A percentile compares a stretch with the other conserved stretches of the same genome.
phyloP scores from a whole-genome alignment of 2,329 filamentous ascomycete species.

The Chaetomium sp. region DNA sequence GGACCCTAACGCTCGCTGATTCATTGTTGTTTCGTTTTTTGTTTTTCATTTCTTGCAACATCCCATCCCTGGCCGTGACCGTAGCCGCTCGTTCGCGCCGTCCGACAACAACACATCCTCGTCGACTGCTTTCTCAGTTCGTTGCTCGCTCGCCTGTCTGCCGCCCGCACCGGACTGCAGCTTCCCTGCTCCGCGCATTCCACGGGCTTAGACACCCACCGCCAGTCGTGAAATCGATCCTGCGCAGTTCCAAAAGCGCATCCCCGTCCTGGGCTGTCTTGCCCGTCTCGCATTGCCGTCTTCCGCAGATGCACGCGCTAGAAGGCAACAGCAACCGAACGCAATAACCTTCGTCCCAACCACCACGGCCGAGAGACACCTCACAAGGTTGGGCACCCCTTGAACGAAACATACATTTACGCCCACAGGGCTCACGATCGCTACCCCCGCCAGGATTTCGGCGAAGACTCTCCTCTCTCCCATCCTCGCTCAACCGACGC shows the following conservation, averaged over 20 bases:
- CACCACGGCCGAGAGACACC: not conserved
- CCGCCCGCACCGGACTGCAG: not conserved
- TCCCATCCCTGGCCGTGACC: constrained; percentile 5
- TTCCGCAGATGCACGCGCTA: constrained; percentile 8
- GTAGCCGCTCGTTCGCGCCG: not conserved
- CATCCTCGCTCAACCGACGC: constrained; percentile 2
- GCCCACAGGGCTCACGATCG: not conserved
- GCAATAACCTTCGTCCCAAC: not conserved
- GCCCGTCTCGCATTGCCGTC: constrained; percentile 3
- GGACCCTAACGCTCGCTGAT: constrained; percentile 15
- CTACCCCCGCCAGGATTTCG: constrained; percentile 1
- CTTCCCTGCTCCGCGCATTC: constrained; percentile 8
- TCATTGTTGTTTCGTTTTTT: constrained; percentile 2
- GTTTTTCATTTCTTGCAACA: not conserved
- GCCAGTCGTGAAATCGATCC: not conserved
- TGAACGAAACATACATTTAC: not conserved
- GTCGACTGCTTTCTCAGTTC: too few species aligned
- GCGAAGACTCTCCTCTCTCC: constrained; percentile 9
- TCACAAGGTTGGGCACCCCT: constrained; percentile 1
- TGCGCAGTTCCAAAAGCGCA: not conserved
- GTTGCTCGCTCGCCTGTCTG: too few species aligned
- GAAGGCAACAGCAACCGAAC: not conserved
- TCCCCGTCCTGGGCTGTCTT: not conserved
- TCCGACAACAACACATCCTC: too few species aligned
- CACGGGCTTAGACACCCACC: not conserved